Conservation (phyloP, 2,329 filamentous ascomycete genomes). For the Aspergillus aculeatinus region DNA sequence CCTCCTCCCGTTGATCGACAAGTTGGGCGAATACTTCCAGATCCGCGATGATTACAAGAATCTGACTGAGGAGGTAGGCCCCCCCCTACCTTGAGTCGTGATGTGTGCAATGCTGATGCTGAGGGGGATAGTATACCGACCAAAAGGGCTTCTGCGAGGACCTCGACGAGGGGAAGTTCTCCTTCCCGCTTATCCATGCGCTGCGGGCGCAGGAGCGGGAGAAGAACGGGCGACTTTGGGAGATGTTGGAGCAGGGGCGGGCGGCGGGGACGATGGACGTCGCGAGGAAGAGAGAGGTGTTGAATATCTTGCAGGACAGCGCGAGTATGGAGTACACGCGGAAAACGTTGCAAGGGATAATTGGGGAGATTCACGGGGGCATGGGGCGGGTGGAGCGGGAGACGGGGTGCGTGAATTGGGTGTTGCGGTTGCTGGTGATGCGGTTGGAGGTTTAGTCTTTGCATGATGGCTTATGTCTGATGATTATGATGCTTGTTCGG, state of each 20-base stretch:
- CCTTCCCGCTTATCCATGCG: slow-evolving; percentile 78
- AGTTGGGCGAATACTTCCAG: slow-evolving; percentile 37
- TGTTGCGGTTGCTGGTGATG: slow-evolving; percentile 5
- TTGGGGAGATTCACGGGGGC: slow-evolving; percentile 2
- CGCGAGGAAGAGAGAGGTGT: neutral
- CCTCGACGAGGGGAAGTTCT: slow-evolving; percentile 63
- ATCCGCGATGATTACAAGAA: slow-evolving; percentile 74
- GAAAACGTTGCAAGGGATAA: neutral
- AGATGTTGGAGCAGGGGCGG: neutral
- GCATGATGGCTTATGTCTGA: too few relatives aligned
- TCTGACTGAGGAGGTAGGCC: slow-evolving; percentile 48
- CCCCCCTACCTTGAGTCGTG: neutral
- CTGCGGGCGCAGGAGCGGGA: neutral
- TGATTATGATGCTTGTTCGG: too few relatives aligned
- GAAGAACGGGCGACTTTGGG: neutral
- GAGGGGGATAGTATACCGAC: slow-evolving; percentile 61
- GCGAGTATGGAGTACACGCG: slow-evolving; percentile 8
- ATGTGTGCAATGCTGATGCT: slow-evolving; percentile 1
- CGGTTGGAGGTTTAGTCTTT: neutral
- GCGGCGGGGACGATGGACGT: neutral
- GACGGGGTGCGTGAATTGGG: slow-evolving; percentile 6
- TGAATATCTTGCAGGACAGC: neutral
- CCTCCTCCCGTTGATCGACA: slow-evolving; percentile 63
- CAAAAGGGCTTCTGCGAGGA: slow-evolving; percentile 66
- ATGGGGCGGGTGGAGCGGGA: slow-evolving; percentile 1